Evolutionary conservation across 2,329 filamentous ascomycete genomes (phyloP), one percentile per base, ranked within the genome.

Genomic region (Boeremia exigua): DNA sequence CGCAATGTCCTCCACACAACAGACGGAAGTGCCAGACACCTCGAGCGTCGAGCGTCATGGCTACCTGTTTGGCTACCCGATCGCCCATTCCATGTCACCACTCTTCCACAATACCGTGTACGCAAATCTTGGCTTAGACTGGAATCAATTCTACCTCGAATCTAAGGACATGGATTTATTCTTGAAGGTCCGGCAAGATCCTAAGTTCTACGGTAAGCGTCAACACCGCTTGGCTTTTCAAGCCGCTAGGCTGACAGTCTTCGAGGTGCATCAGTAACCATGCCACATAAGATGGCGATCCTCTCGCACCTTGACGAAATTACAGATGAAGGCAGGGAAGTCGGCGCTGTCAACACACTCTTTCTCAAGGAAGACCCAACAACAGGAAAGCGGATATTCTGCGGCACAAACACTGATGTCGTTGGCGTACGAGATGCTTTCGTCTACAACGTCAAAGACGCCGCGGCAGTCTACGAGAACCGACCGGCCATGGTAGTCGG

Each of bases 271-370:
- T 86, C 88, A 6, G 86, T 94, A 28, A 94, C 90, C 17, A 95
- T 94, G 90, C 90, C 91, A 0, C 87, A 91, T 79, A 94, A 95
- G 75, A 84, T 94, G 30, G 81, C 85, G 63, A 91, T 93, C 70
- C 84, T 93, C 58, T 81, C 84, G 0, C 81, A 90, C 63, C 82
- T 94, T 9, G 89, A 94, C 69, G 84, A 87, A 50, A 78, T 93
- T 38, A 92, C 89, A 6, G 82, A 86, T n/a, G 89, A 92, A 73
- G 90, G 86, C 62, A 82, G 83, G 45, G 86, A 87, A 36, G 88
- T 92, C 28, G 90, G 90, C 43, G 90, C 90, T 47, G 88, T 89
- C 76, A 94, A 95, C 80, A 94, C 90, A 1, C 83, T 94, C 50
- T 92, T 88, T 77, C 72, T 90, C 44, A 80, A 83, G 15, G 74